phyloP scores from a whole-genome alignment of 2,329 filamentous ascomycete species.

The Scedosporium aurantiacum region DNA sequence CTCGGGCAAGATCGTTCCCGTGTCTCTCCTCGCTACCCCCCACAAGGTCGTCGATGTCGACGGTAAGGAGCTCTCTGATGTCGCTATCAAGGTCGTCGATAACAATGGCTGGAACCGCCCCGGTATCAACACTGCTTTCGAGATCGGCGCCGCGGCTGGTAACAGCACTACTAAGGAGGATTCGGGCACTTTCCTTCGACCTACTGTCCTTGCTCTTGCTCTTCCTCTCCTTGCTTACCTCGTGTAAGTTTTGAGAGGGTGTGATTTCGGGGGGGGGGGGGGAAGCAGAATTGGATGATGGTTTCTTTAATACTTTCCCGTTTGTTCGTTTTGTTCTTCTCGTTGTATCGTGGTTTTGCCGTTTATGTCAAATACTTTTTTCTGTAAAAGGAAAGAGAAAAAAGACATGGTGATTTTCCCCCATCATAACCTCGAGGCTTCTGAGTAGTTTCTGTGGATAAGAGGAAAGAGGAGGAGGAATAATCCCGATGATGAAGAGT shows the following conservation, averaged over 20 bases:
- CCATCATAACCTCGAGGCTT: too few species aligned
- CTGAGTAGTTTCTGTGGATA: too few species aligned
- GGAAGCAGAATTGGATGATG: too few species aligned
- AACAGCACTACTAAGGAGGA: conserved; percentile 6
- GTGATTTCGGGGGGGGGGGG: too few species aligned
- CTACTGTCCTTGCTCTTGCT: conserved; percentile 10
- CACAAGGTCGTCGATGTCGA: conserved; percentile 28
- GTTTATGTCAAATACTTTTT: too few species aligned
- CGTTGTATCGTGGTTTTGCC: background rate
- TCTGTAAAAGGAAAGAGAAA: too few species aligned
- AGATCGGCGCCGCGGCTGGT: conserved; percentile 7
- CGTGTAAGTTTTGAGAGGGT: conserved; percentile 4
- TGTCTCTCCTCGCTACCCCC: conserved; percentile 51
- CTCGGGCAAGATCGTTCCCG: conserved; percentile 54
- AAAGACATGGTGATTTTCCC: too few species aligned
- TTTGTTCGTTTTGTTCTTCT: background rate
- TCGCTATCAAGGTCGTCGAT: conserved; percentile 36
- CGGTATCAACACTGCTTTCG: conserved; percentile 27
- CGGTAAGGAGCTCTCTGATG: conserved; percentile 29
- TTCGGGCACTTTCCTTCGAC: conserved; percentile 8
- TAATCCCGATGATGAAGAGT: background rate
- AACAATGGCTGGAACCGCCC: conserved; percentile 33
- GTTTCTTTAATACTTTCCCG: background rate
- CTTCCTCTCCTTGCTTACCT: conserved; percentile 9
- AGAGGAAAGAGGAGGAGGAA: background rate